Percentiles rank a stretch among this genome's conserved stretches.
These are phyloP conservation scores for Elaeis oleifera DNA, from an alignment of 202 grass and related monocot species.

Conservation along the genomic window DNA sequence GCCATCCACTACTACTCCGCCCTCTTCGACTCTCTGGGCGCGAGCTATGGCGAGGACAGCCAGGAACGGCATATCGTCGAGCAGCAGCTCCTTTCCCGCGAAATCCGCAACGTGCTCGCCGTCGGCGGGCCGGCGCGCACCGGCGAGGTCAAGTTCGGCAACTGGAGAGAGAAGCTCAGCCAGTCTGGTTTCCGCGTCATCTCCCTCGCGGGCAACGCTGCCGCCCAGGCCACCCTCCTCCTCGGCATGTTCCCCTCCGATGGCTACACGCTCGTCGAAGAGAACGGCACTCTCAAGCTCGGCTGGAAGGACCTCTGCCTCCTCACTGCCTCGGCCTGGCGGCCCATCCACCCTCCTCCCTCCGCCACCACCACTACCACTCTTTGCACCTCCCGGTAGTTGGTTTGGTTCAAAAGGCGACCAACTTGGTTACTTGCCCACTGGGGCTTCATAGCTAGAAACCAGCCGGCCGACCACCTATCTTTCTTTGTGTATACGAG, in stretches of 20 bases:
- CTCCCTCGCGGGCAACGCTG: conserved; percentile 60
- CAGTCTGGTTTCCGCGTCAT: conserved; percentile 54
- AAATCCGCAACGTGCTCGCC: conserved; percentile 86
- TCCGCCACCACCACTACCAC: not conserved
- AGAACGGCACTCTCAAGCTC: conserved; percentile 1
- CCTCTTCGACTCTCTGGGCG: conserved; percentile 80
- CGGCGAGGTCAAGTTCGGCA: conserved; percentile 66
- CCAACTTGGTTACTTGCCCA: not conserved
- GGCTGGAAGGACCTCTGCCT: conserved; percentile 2
- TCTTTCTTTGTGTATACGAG: too few relatives aligned
- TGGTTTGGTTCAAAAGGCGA: not conserved
- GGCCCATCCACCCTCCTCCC: not conserved
- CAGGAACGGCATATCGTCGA: conserved; percentile 64
- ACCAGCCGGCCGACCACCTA: too few relatives aligned
- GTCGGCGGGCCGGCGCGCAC: conserved; percentile 61
- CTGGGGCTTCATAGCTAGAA: too few relatives aligned
- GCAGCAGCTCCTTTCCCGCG: conserved; percentile 76
- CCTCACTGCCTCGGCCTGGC: not conserved
- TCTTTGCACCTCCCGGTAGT: not conserved
- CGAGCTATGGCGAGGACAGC: conserved; percentile 76
- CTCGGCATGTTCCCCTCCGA: conserved; percentile 65
- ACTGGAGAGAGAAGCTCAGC: conserved; percentile 70
- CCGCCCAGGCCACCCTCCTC: conserved; percentile 76
- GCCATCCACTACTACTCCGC: conserved; percentile 99
- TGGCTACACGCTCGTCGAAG: not conserved